These are phyloP conservation scores for Filobasidium floriforme DNA, from an alignment of 768 basidiomycete genomes.

Conservation along the genomic window DNA sequence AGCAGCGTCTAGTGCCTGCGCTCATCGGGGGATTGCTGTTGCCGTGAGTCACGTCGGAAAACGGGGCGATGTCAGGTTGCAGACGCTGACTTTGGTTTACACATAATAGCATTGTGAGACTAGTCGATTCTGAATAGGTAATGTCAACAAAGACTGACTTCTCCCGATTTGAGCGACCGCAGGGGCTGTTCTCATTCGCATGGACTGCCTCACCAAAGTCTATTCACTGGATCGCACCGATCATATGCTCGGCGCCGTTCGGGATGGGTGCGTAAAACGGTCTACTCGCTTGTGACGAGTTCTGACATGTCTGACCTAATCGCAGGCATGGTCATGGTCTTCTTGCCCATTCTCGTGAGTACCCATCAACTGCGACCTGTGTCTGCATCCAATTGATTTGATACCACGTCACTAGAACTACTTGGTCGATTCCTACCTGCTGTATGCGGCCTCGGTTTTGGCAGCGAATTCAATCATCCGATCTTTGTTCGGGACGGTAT, in stretches of 20 bases:
- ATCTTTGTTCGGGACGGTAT: slow-evolving; percentile 53
- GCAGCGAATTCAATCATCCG: slow-evolving; percentile 63
- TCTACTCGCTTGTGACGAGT: neutral
- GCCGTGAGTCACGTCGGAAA: neutral
- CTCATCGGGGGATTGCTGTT: neutral
- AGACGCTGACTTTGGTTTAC: neutral
- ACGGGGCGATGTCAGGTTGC: neutral
- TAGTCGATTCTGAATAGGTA: neutral
- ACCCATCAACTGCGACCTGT: neutral
- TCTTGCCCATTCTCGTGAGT: slow-evolving; percentile 52
- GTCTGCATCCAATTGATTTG: neutral
- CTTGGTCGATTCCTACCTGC: slow-evolving; percentile 63
- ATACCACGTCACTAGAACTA: slow-evolving; percentile 48
- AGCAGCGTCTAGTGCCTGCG: slow-evolving; percentile 45
- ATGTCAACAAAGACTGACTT: neutral
- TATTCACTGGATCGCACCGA: slow-evolving; percentile 61
- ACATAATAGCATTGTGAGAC: neutral
- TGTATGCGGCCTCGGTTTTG: slow-evolving; percentile 61
- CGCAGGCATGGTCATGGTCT: slow-evolving; percentile 53
- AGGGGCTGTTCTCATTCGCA: slow-evolving; percentile 33
- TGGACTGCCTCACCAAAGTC: slow-evolving; percentile 24
- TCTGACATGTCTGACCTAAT: neutral
- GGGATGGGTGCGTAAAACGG: slow-evolving; percentile 44
- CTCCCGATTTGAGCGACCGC: neutral
- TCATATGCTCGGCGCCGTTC: slow-evolving; percentile 63